Conservation (phyloP, 2,329 filamentous ascomycete genomes). For the Colletotrichum lupini region DNA sequence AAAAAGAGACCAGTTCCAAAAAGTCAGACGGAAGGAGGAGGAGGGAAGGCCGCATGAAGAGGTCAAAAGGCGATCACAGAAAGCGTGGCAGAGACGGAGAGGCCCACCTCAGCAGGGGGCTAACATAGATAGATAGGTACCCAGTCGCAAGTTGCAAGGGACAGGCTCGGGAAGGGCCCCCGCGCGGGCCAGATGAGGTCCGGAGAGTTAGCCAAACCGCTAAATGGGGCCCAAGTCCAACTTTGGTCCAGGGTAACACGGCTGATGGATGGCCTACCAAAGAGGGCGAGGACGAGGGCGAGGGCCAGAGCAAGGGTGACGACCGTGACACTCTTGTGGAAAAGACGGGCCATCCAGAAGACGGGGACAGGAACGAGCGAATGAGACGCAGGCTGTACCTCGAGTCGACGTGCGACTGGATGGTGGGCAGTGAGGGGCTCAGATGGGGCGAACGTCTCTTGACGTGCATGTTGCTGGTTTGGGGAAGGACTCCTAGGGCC, state of each 20-base stretch:
- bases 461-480: constrained; percentile 35
- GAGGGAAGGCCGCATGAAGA: constrained; percentile 34
- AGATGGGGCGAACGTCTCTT: constrained; percentile 28
- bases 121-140: neutral
- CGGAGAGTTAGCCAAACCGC: constrained; percentile 42
- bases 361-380: constrained; percentile 19
- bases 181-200: constrained; percentile 45
- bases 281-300: constrained; percentile 5
- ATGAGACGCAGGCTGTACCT: constrained; percentile 22
- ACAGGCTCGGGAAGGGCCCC: constrained; percentile 40
- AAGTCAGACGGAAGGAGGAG: neutral
- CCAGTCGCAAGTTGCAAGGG: constrained; percentile 12
- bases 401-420: constrained; percentile 22
- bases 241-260: constrained; percentile 27
- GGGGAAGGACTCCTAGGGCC: constrained; percentile 4
- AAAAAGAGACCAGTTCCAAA: constrained; percentile 24
- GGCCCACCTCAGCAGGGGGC: constrained; percentile 31
- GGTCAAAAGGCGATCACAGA: constrained; percentile 32
- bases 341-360: constrained; percentile 20
- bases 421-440: constrained; percentile 19
- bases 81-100: constrained; percentile 38
- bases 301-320: constrained; percentile 37
- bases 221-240: constrained; percentile 39
- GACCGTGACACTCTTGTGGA: neutral
- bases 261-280: constrained; percentile 16